Percentiles rank a stretch among this genome's conserved stretches.
phyloP scores from a whole-genome alignment of 192 early-diverging fungal species.

The Spizellomyces sp. region DNA sequence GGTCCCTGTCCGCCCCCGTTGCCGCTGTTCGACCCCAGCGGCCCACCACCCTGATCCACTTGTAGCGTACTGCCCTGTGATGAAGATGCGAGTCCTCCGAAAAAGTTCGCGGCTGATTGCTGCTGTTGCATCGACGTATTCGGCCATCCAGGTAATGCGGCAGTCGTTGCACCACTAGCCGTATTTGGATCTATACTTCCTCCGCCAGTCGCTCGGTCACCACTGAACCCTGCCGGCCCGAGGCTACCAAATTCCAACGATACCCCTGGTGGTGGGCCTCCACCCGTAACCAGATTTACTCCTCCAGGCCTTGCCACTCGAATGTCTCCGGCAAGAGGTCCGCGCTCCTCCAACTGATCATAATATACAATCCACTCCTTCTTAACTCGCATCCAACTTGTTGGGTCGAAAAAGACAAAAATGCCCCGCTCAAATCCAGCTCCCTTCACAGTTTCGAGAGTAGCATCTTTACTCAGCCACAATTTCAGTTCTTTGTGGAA shows the following conservation, averaged over 20 bases:
- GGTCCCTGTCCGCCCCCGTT: too few species aligned
- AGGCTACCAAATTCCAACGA: constrained; percentile 1
- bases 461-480: constrained; percentile 87
- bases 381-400: constrained; percentile 84
- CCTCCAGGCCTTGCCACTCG: not conserved
- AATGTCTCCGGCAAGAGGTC: not conserved
- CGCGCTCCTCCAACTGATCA: constrained; percentile 88
- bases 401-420: constrained; percentile 93
- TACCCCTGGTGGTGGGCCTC: not conserved
- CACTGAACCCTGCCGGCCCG: not conserved
- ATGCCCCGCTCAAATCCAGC: constrained; percentile 75
- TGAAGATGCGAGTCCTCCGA: not conserved
- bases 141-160: not conserved
- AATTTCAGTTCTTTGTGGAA: constrained; percentile 93
- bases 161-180: not conserved
- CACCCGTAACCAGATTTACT: not conserved
- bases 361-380: constrained; percentile 87
- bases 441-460: constrained; percentile 24
- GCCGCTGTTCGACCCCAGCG: too few species aligned
- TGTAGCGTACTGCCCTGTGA: too few species aligned
- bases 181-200: not conserved
- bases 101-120: not conserved
- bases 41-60: too few species aligned
- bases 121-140: not conserved
- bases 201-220: not conserved